Conservation (phyloP, 2,329 filamentous ascomycete genomes). For the Fonsecaea erecta region DNA sequence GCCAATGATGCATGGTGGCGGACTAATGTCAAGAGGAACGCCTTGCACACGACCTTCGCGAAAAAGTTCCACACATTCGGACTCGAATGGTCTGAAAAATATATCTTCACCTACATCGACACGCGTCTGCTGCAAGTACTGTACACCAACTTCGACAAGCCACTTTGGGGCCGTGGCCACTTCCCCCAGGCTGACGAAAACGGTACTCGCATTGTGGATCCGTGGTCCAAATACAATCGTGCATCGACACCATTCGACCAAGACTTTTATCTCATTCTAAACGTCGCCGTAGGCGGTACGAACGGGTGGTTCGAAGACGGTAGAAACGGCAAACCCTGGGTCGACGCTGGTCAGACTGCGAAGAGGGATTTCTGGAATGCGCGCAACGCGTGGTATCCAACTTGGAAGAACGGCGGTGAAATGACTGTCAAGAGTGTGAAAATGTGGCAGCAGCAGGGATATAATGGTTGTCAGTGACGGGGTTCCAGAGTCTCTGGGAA, state of each 20-base stretch:
- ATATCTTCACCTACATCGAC: slow-evolving; percentile 86
- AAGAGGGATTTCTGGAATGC: slow-evolving; percentile 78
- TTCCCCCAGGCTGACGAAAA: slow-evolving; percentile 69
- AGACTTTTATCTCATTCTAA: slow-evolving; percentile 75
- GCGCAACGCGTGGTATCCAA: slow-evolving; percentile 68
- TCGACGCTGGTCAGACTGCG: slow-evolving; percentile 69
- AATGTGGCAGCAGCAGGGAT: slow-evolving; percentile 66
- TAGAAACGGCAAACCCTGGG: slow-evolving; percentile 75
- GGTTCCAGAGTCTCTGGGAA: background rate
- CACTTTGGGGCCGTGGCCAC: slow-evolving; percentile 70
- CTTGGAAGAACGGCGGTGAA: slow-evolving; percentile 74
- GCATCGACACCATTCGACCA: slow-evolving; percentile 75
- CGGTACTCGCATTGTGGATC: slow-evolving; percentile 66
- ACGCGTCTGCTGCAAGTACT: slow-evolving; percentile 77
- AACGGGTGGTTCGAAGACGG: slow-evolving; percentile 86
- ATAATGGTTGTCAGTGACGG: slow-evolving; percentile 32
- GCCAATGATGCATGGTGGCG: slow-evolving; percentile 80
- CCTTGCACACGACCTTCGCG: slow-evolving; percentile 75
- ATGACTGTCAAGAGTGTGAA: slow-evolving; percentile 72
- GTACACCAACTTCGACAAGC: slow-evolving; percentile 73
- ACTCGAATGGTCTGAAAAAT: slow-evolving; percentile 85
- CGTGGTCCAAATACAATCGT: slow-evolving; percentile 66
- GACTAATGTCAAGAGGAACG: slow-evolving; percentile 76
- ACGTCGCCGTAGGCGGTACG: slow-evolving; percentile 75
- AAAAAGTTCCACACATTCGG: slow-evolving; percentile 75